Percentiles rank a stretch among this genome's conserved stretches.
These are phyloP conservation scores for Symbiodinium natans DNA, from an alignment of 73 alveolate species.

Conservation along the genomic window DNA sequence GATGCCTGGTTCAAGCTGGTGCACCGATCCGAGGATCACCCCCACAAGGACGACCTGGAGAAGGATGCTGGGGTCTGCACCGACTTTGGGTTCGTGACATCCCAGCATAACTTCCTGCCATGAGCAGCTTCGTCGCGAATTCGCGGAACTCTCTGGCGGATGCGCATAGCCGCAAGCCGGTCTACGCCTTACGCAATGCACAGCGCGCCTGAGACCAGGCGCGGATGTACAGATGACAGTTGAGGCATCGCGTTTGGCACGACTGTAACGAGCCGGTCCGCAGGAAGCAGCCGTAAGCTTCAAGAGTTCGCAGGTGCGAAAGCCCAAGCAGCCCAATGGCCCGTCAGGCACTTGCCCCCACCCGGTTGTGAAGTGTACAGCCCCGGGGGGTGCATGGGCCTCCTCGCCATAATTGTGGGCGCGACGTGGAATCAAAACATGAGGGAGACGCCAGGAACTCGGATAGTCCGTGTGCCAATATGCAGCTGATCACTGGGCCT, in stretches of 20 bases:
- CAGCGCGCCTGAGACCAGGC: neutral
- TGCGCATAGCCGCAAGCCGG: neutral
- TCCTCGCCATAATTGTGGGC: too few species aligned
- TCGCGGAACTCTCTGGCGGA: too few species aligned
- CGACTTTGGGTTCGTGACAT: slow-evolving; percentile 31
- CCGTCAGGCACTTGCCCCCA: neutral
- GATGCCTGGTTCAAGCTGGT: slow-evolving; percentile 68
- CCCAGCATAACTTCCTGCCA: neutral
- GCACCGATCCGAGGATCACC: slow-evolving; percentile 57
- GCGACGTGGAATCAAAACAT: too few species aligned
- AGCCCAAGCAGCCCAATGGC: too few species aligned
- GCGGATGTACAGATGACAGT: too few species aligned
- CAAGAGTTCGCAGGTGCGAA: too few species aligned
- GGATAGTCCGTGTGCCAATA: too few species aligned
- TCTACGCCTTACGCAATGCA: neutral
- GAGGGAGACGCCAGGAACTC: too few species aligned
- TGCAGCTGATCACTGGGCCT: too few species aligned
- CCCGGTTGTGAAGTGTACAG: slow-evolving; percentile 10
- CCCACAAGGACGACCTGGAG: slow-evolving; percentile 60
- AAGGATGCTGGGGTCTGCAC: slow-evolving; percentile 44
- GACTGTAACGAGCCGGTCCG: neutral
- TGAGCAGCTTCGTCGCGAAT: neutral
- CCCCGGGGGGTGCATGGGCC: neutral
- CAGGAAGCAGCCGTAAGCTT: neutral
- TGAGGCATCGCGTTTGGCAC: neutral